These are phyloP conservation scores for Astragalus membranaceus DNA, from an alignment of 306 rosid species.

Conservation along the genomic window DNA sequence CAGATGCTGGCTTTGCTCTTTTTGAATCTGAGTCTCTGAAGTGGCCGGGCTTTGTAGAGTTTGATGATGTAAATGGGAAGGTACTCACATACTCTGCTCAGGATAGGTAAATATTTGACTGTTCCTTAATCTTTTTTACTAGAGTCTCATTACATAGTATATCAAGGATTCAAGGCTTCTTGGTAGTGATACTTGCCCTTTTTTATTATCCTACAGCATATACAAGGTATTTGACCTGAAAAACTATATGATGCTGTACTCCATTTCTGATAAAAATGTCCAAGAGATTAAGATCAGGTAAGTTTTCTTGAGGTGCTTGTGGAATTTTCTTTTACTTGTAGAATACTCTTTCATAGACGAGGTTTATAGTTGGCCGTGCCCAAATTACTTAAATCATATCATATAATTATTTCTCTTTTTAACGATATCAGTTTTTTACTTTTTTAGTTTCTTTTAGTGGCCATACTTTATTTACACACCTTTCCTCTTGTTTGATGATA, in stretches of 20 bases:
- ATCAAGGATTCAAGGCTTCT: constrained; percentile 11
- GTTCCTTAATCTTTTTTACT: not conserved
- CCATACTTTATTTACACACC: constrained; percentile 10
- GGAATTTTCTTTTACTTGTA: constrained; percentile 6
- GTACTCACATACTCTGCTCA: constrained; percentile 95
- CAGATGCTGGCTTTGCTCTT: constrained; percentile 97
- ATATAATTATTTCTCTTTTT: not conserved
- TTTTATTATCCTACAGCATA: constrained; percentile 43
- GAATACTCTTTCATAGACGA: not conserved
- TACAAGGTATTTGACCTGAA: constrained; percentile 98
- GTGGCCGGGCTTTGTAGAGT: constrained; percentile 99
- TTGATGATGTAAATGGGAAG: constrained; percentile 99
- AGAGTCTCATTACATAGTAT: constrained; percentile 4
- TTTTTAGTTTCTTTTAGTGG: constrained; percentile 4
- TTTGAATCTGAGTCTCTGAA: constrained; percentile 95
- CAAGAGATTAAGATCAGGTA: constrained; percentile 99
- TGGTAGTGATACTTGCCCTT: constrained; percentile 19
- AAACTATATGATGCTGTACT: constrained; percentile 92
- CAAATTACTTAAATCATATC: constrained; percentile 7
- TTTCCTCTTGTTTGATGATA: constrained; percentile 15
- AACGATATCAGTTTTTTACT: not conserved
- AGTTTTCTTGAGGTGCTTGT: constrained; percentile 14
- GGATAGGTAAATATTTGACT: constrained; percentile 48
- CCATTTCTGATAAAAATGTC: constrained; percentile 93
- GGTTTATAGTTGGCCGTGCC: not conserved